A percentile compares a stretch with the other conserved stretches of the same genome.
These are phyloP conservation scores for Aureobasidium musti DNA, from an alignment of 2,329 filamentous ascomycete genomes.

Conservation along the genomic window DNA sequence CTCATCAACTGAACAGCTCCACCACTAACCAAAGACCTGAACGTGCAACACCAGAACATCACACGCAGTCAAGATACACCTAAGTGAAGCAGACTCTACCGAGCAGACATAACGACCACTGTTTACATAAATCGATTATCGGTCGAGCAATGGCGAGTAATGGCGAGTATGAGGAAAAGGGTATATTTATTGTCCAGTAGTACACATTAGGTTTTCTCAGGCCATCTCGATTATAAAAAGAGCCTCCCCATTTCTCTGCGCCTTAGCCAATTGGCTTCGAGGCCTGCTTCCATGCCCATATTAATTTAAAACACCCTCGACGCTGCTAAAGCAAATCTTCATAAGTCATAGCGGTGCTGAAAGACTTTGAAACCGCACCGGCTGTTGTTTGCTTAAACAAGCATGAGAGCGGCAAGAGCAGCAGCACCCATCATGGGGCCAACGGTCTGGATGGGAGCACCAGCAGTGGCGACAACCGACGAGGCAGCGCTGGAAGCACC, in stretches of 20 bases:
- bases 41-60: too few relatives aligned
- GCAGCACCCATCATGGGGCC: conserved; percentile 42
- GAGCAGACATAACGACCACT: too few relatives aligned
- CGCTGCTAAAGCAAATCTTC: conserved; percentile 12
- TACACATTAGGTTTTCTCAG: conserved; percentile 27
- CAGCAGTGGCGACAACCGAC: conserved; percentile 31
- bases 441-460: conserved; percentile 40
- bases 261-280: conserved; percentile 4
- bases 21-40: too few relatives aligned
- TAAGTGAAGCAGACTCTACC: too few relatives aligned
- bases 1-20: too few relatives aligned
- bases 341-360: conserved; percentile 20
- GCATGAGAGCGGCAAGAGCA: conserved; percentile 48
- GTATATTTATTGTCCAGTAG: conserved; percentile 23
- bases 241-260: not conserved
- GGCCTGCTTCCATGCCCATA: not conserved
- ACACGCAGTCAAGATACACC: too few relatives aligned
- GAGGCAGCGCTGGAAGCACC: conserved; percentile 28
- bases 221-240: not conserved
- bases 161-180: conserved; percentile 5
- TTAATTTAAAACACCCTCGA: conserved; percentile 6
- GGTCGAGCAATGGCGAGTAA: not conserved
- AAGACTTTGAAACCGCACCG: not conserved
- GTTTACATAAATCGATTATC: too few relatives aligned
- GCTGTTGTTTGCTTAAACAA: conserved; percentile 32